Evolutionary conservation across 768 basidiomycete genomes (phyloP).

Genomic region (Suillus occidentalis): DNA sequence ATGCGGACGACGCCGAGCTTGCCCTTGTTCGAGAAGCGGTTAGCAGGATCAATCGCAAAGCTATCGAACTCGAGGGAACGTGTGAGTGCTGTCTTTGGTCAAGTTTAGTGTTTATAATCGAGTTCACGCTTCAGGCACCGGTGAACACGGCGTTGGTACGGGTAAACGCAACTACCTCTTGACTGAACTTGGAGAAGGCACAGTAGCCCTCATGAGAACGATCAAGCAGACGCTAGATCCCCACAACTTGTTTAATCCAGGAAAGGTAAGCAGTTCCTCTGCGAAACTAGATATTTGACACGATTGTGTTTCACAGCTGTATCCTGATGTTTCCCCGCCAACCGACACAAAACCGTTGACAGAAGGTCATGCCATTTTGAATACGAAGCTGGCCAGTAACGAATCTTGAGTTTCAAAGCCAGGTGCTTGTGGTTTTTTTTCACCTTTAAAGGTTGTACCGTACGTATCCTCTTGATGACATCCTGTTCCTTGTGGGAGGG

Average conservation of each 20-base stretch:
- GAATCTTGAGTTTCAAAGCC: neutral
- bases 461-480: neutral
- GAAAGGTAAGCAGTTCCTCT: slow-evolving; percentile 33
- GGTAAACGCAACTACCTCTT: slow-evolving; percentile 49
- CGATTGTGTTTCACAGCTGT: slow-evolving; percentile 7
- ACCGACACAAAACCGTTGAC: neutral
- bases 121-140: slow-evolving; percentile 25
- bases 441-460: neutral
- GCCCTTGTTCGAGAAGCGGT: slow-evolving; percentile 30
- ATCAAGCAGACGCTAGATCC: slow-evolving; percentile 50
- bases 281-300: neutral
- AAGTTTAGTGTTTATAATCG: neutral
- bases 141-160: slow-evolving; percentile 48
- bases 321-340: slow-evolving; percentile 10
- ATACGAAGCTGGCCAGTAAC: neutral
- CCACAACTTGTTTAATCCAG: slow-evolving; percentile 47
- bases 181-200: slow-evolving; percentile 48
- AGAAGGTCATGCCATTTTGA: neutral
- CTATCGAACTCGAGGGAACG: slow-evolving; percentile 37
- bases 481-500: neutral
- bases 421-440: neutral
- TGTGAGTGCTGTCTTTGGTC: slow-evolving; percentile 22
- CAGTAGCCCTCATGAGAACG: slow-evolving; percentile 49
- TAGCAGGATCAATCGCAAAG: slow-evolving; percentile 34
- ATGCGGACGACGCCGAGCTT: slow-evolving; percentile 38